phyloP scores from a whole-genome alignment of 768 basidiomycete genomes.

The Tulasnella sp. region DNA sequence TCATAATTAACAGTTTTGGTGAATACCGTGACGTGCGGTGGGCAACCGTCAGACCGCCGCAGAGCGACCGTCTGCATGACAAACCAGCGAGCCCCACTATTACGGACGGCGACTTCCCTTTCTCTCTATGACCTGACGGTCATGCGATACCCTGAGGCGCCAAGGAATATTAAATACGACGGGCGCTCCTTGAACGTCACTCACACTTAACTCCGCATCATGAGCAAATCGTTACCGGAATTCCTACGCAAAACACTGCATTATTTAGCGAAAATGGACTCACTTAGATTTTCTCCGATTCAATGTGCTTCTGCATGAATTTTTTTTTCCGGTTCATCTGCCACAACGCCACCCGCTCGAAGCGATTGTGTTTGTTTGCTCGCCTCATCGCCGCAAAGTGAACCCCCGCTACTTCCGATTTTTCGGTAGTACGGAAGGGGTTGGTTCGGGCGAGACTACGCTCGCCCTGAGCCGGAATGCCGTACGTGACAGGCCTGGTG shows the following conservation, averaged over 20 bases:
- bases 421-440: neutral
- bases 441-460: neutral
- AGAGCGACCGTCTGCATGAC: neutral
- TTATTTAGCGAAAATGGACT: neutral
- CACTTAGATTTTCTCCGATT: too few relatives aligned
- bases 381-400: too few relatives aligned
- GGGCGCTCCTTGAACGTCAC: neutral
- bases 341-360: too few relatives aligned
- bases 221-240: neutral
- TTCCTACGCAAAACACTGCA: neutral
- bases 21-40: neutral
- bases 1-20: neutral
- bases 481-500: too few relatives aligned
- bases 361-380: too few relatives aligned
- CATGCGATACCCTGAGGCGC: neutral
- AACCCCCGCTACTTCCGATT: neutral
- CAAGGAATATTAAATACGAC: neutral
- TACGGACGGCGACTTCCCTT: neutral
- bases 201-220: neutral
- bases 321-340: too few relatives aligned
- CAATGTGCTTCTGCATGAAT: too few relatives aligned
- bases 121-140: neutral
- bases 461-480: too few relatives aligned
- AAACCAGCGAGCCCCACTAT: neutral
- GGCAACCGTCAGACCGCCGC: neutral